These are phyloP conservation scores for cucumber (Cucumis sativus) DNA, from an alignment of 306 rosid species.

Conservation along the genomic window DNA sequence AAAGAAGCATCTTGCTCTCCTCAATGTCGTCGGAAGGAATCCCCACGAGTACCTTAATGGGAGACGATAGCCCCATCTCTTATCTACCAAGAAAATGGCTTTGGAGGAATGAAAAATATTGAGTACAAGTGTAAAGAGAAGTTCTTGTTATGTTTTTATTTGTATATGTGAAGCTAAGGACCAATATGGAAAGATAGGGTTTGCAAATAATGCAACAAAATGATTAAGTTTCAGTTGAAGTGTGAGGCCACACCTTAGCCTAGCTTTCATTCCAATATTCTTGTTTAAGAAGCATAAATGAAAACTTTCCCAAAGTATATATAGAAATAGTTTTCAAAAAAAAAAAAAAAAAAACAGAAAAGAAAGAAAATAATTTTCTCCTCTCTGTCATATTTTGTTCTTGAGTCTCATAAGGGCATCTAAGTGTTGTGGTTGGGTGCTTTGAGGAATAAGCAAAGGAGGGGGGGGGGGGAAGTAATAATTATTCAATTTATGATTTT, in stretches of 20 bases:
- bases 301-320: neutral
- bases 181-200: neutral
- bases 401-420: conserved; percentile 14
- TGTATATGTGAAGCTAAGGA: neutral
- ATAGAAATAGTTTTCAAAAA: neutral
- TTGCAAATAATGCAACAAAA: conserved; percentile 19
- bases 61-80: conserved; percentile 30
- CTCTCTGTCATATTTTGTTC: neutral
- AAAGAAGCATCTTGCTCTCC: conserved; percentile 62
- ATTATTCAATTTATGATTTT: conserved; percentile 34
- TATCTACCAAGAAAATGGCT: conserved; percentile 5
- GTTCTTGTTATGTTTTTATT: neutral
- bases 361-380: neutral
- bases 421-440: conserved; percentile 82
- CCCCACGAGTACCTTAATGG: conserved; percentile 59
- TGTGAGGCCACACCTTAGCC: conserved; percentile 44
- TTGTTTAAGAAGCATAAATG: conserved; percentile 70
- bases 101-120: neutral
- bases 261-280: conserved; percentile 41
- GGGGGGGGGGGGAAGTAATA: conserved; percentile 34
- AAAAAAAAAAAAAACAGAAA: too few relatives aligned
- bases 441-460: conserved; percentile 96
- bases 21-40: conserved; percentile 50
- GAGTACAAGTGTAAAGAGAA: neutral
- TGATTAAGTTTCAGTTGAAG: conserved; percentile 63